These are phyloP conservation scores for Harringtonia lauricola DNA, from an alignment of 2,329 filamentous ascomycete species.

Conservation along the genomic window DNA sequence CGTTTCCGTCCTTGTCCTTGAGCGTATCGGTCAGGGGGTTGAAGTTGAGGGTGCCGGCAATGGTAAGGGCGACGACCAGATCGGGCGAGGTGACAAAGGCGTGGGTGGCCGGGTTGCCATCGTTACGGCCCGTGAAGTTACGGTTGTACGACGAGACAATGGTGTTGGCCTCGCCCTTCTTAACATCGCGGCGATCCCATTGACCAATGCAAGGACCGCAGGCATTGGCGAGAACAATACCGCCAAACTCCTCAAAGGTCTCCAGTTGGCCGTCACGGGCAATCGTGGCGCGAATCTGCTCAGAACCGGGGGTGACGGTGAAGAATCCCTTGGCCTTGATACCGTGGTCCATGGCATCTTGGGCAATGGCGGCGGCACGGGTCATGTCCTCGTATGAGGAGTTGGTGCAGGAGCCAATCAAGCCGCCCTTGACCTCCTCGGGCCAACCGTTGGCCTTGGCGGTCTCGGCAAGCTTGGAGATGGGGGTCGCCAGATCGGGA, in stretches of 20 bases:
- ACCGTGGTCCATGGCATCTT: constrained; percentile 83
- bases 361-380: constrained; percentile 81
- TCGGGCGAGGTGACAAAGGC: constrained; percentile 37
- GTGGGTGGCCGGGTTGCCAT: constrained; percentile 32
- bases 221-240: constrained; percentile 88
- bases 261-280: constrained; percentile 81
- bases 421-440: constrained; percentile 87
- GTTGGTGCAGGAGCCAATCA: constrained; percentile 99
- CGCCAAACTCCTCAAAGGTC: constrained; percentile 94
- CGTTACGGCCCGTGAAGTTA: constrained; percentile 98
- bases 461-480: constrained; percentile 93
- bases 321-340: constrained; percentile 90
- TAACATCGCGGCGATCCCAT: constrained; percentile 88
- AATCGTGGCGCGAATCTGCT: constrained; percentile 93
- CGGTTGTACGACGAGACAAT: constrained; percentile 99
- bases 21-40: constrained; percentile 89
- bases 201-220: constrained; percentile 90
- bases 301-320: constrained; percentile 90
- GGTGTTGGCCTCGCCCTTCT: constrained; percentile 92
- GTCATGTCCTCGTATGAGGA: constrained; percentile 80
- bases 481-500: constrained; percentile 91
- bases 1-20: constrained; percentile 91
- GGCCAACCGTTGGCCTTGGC: constrained; percentile 95
- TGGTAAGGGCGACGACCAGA: constrained; percentile 29
- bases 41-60: constrained; percentile 51